These are phyloP conservation scores for Neonectria magnoliae DNA, from an alignment of 2,329 filamentous ascomycete species.

Conservation along the genomic window DNA sequence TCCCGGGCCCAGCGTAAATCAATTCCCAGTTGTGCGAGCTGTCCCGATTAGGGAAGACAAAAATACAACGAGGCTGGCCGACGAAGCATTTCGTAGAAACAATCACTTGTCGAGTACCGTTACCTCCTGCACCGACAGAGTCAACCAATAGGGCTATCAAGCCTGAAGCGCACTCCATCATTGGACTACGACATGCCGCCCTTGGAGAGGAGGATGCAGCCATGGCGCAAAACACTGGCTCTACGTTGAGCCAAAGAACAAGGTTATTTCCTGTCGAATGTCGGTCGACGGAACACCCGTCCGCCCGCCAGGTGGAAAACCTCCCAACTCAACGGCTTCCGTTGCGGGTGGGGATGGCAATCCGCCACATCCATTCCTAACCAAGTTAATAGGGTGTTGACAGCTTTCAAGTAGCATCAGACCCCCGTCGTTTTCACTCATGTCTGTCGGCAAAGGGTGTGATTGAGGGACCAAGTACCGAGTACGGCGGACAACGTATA, in stretches of 20 bases:
- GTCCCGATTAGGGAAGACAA: background rate
- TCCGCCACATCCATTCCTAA: background rate
- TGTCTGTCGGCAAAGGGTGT: background rate
- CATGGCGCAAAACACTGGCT: background rate
- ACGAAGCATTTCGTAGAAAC: background rate
- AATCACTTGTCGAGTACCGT: background rate
- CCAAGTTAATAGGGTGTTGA: background rate
- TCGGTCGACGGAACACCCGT: background rate
- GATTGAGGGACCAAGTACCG: constrained; percentile 5
- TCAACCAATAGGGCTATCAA: background rate
- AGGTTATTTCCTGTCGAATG: background rate
- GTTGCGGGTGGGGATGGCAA: background rate
- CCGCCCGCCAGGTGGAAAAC: constrained; percentile 9
- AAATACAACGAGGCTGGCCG: constrained; percentile 7
- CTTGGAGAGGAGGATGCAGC: background rate
- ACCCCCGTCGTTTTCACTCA: background rate
- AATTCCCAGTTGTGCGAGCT: constrained; percentile 4
- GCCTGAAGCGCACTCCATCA: background rate
- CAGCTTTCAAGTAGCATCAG: background rate
- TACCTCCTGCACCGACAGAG: background rate
- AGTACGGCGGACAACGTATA: background rate
- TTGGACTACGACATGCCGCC: background rate
- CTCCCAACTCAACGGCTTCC: background rate
- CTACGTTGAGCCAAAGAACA: background rate
- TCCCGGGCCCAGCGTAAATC: background rate